Evolutionary conservation across 176 grass and related monocot species (phyloP).

Genomic region (Carex myosuroides): DNA sequence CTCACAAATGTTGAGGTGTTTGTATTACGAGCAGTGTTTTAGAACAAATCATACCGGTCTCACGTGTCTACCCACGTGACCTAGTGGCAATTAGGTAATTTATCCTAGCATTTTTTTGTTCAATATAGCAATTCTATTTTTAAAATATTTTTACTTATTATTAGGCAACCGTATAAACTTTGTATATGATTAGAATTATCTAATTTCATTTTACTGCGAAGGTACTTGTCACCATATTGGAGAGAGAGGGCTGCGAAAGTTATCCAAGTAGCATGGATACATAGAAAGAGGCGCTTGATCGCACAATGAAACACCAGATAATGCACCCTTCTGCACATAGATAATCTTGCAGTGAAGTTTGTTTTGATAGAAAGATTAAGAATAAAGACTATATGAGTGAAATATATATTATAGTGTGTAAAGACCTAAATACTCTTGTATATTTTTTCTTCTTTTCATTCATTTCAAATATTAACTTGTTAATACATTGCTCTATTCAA

Average conservation of each 20-base stretch:
- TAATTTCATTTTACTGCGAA: slow-evolving; percentile 12
- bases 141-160: background rate
- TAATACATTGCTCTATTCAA: too few relatives aligned
- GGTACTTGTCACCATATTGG: slow-evolving; percentile 90
- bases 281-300: slow-evolving; percentile 18
- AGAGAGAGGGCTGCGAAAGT: slow-evolving; percentile 57
- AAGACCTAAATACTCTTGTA: too few relatives aligned
- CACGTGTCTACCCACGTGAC: slow-evolving; percentile 62
- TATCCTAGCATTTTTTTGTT: background rate
- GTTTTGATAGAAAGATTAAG: too few relatives aligned
- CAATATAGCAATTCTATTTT: background rate
- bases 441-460: too few relatives aligned
- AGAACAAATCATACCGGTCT: slow-evolving; percentile 61
- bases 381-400: too few relatives aligned
- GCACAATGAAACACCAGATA: slow-evolving; percentile 11
- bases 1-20: slow-evolving; percentile 92
- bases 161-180: background rate
- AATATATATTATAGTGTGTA: too few relatives aligned
- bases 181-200: slow-evolving; percentile 3
- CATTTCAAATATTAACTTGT: too few relatives aligned
- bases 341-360: too few relatives aligned
- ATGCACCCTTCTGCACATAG: too few relatives aligned
- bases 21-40: slow-evolving; percentile 68
- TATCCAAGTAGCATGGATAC: slow-evolving; percentile 91
- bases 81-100: slow-evolving; percentile 55